Evolutionary conservation across 257 asterid genomes (phyloP).

Genomic region (Solanum piurae): DNA sequence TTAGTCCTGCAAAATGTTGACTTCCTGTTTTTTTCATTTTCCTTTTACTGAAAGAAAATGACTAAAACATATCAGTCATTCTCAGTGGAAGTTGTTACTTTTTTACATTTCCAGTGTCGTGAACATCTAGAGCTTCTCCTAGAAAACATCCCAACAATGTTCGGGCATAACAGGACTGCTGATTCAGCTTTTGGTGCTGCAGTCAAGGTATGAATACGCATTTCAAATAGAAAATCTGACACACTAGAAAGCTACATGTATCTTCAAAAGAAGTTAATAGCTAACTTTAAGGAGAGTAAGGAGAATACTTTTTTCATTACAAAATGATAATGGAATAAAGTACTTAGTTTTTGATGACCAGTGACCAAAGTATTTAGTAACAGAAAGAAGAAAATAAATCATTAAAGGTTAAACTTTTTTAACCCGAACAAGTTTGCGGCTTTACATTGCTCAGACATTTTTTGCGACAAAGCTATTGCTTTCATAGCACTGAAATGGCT

Average conservation of each 20-base stretch:
- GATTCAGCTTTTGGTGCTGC: constrained; percentile 98
- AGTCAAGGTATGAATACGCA: constrained; percentile 43
- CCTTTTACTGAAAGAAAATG: neutral
- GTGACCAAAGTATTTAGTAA: neutral
- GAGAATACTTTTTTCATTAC: neutral
- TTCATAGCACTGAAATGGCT: neutral
- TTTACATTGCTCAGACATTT: neutral
- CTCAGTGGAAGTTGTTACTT: neutral
- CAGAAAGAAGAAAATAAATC: neutral
- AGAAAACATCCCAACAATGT: constrained; percentile 79
- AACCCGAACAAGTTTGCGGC: neutral
- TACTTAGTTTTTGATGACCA: neutral
- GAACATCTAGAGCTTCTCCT: constrained; percentile 73
- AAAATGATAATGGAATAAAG: neutral
- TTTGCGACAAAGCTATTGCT: neutral
- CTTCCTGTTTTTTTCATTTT: neutral
- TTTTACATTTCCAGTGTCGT: constrained; percentile 50
- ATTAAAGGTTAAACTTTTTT: neutral
- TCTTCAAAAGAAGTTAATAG: neutral
- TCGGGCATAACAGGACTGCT: constrained; percentile 57
- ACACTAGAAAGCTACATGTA: neutral
- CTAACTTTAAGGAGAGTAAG: neutral
- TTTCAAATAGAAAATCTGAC: neutral
- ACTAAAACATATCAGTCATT: neutral
- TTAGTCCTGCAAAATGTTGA: constrained; percentile 12